Base-by-base conservation (phyloP, 768 basidiomycete species). In the Tricholoma sp. region DNA sequence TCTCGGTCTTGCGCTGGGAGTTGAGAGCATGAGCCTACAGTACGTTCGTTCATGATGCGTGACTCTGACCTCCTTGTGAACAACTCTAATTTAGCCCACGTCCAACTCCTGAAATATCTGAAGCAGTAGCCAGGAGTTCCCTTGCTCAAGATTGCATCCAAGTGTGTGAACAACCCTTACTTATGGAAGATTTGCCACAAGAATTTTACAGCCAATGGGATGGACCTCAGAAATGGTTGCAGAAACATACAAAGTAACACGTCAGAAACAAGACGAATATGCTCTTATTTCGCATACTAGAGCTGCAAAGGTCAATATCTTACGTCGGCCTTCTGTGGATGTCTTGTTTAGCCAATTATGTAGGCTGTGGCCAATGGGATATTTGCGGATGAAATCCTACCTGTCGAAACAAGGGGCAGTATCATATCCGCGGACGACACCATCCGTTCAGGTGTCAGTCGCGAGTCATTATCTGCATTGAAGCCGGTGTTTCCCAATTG, bases 161-260 rank as follows among this genome's bases (percentile, higher is more conserved):
- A 76, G 88, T 85, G 46, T n/a, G 47, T 47, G 72, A 60, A 29
- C 22, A 8, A 52, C n/a, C 27, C 4, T 22, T 52, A n/a, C 24
- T 21, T 41, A 41, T 45, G n/a, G 35, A n/a, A 9, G 37, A 12
- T 50, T 1, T 24, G 21, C 35, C 45, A 21, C 10, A 59, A 29
- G 24, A 32, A 27, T 7, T 31, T 37, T 24, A 18, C 59, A 92
- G 88, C 88, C 91, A 10, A 94, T 94, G 94, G 94, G 94, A 51
- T 99, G 92, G 92, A 94, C 92, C 1, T 90, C 90, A 4, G 92
- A 94, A 70, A 86, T 90, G 84, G 90, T 94, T 19, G 90, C 92
- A n/a, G 71, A 86, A 64, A 75, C 81, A 7, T 94, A 85, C 73
- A 79, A 84, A n/a, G 71, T 94, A 57, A 77, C 91, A 4, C 86